Evolutionary conservation across 345 rosid species (phyloP).

Genomic region (Eucalyptus cloeziana): DNA sequence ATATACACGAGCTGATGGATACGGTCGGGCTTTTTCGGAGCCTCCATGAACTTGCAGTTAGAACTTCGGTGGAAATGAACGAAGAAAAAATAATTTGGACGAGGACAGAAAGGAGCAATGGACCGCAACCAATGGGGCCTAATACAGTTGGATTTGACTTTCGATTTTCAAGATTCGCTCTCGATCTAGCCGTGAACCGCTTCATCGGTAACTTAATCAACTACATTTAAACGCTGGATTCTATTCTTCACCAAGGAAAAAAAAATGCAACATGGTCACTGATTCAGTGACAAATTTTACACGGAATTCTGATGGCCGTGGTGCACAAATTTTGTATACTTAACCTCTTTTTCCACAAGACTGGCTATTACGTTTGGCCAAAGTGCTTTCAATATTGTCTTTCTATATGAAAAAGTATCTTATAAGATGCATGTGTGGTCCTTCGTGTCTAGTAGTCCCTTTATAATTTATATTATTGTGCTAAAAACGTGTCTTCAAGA

Average conservation of each 20-base stretch:
- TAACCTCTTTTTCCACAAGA: background rate
- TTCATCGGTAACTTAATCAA: background rate
- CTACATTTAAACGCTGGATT: background rate
- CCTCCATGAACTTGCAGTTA: background rate
- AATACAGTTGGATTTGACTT: background rate
- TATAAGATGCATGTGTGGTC: background rate
- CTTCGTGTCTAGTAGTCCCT: background rate
- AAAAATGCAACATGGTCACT: background rate
- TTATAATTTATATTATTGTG: background rate
- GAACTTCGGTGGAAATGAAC: background rate
- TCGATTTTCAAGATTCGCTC: background rate
- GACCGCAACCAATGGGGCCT: background rate
- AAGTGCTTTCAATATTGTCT: background rate
- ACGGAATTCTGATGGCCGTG: background rate
- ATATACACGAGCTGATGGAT: background rate
- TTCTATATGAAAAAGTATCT: background rate
- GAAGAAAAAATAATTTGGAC: background rate
- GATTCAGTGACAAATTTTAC: background rate
- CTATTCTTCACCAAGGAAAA: background rate
- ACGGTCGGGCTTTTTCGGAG: background rate
- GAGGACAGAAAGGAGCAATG: background rate
- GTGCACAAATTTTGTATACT: background rate
- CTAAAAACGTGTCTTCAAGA: background rate
- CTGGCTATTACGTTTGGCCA: background rate
- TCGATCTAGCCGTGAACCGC: background rate